These are phyloP conservation scores for Tuber magnatum DNA, from an alignment of 495 filamentous ascomycete genomes.

Conservation along the genomic window DNA sequence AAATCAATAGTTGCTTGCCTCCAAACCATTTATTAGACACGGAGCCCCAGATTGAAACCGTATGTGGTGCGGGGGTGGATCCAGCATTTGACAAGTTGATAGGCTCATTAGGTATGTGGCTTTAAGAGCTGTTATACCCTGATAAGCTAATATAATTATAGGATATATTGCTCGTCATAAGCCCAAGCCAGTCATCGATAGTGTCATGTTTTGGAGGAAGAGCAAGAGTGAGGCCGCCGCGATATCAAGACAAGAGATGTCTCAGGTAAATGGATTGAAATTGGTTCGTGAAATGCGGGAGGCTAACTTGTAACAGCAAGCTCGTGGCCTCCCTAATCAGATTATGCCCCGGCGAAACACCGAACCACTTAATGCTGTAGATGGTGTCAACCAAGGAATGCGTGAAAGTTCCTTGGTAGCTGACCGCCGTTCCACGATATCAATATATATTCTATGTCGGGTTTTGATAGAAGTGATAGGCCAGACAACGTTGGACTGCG, in stretches of 20 bases:
- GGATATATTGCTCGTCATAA: conserved; percentile 73
- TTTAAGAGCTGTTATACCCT: background rate
- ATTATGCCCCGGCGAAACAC: conserved; percentile 38
- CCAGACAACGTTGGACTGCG: conserved; percentile 71
- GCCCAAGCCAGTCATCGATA: conserved; percentile 91
- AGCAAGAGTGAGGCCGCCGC: conserved; percentile 81
- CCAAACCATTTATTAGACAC: conserved; percentile 54
- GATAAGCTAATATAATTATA: conserved; percentile 45
- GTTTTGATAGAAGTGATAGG: conserved; percentile 90
- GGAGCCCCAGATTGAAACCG: conserved; percentile 72
- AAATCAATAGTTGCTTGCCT: conserved; percentile 57
- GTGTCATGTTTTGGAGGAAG: conserved; percentile 95
- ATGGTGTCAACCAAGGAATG: conserved; percentile 22
- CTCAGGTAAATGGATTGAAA: conserved; percentile 49
- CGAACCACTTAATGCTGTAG: conserved; percentile 28
- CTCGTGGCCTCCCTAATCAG: conserved; percentile 26
- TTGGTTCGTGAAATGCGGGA: background rate
- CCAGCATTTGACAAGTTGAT: conserved; percentile 92
- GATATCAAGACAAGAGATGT: conserved; percentile 54
- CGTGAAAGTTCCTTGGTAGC: conserved; percentile 47
- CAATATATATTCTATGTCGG: conserved; percentile 89
- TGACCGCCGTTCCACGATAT: conserved; percentile 80
- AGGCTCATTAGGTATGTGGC: conserved; percentile 60
- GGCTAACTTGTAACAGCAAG: conserved; percentile 23
- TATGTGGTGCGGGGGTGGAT: conserved; percentile 85